Percentiles rank a stretch among this genome's conserved stretches.
These are phyloP conservation scores for Potentilla sterilis DNA, from an alignment of 306 rosid species.

Conservation along the genomic window DNA sequence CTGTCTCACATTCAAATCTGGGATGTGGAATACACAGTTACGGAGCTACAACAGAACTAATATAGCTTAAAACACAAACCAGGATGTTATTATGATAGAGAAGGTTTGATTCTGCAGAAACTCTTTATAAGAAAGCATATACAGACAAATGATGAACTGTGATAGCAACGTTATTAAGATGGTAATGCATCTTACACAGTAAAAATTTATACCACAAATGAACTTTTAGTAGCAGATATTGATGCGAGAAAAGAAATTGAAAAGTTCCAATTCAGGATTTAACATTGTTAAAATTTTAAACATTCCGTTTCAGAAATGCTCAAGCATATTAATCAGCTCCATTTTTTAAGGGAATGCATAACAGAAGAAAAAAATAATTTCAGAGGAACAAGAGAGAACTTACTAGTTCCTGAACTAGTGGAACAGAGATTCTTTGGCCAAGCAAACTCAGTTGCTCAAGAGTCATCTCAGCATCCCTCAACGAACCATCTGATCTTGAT, in stretches of 20 bases:
- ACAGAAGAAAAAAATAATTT: background rate
- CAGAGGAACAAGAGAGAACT: slow-evolving; percentile 31
- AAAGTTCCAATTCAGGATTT: background rate
- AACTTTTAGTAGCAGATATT: background rate
- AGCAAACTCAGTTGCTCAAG: slow-evolving; percentile 97
- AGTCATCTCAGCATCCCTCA: slow-evolving; percentile 99
- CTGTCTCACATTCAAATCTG: background rate
- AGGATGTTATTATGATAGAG: background rate
- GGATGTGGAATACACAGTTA: background rate
- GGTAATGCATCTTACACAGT: background rate
- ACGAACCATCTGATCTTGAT: slow-evolving; percentile 91
- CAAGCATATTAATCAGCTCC: background rate
- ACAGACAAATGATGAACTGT: background rate
- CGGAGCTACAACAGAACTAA: background rate
- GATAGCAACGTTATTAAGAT: background rate
- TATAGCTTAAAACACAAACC: background rate
- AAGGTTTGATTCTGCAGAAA: background rate
- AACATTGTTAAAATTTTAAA: background rate
- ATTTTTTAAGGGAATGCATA: background rate
- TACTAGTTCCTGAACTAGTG: slow-evolving; percentile 94
- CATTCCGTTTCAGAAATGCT: background rate
- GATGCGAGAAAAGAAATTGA: background rate
- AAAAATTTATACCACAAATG: background rate
- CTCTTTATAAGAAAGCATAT: background rate
- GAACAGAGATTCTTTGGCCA: slow-evolving; percentile 88